These are phyloP conservation scores for Cucurbita ficifolia DNA, from an alignment of 306 rosid species.

Conservation along the genomic window DNA sequence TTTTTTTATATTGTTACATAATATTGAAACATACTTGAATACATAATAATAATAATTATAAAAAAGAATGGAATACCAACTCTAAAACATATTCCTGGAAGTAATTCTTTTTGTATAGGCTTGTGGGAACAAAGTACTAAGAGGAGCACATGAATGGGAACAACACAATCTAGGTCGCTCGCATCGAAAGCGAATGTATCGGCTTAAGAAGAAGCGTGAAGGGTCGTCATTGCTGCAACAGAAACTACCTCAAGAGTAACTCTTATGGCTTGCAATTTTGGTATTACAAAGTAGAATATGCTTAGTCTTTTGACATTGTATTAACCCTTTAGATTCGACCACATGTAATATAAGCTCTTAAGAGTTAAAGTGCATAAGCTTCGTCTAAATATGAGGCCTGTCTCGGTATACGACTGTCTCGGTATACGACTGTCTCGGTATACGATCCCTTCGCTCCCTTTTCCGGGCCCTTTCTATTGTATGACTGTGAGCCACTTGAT, in stretches of 20 bases:
- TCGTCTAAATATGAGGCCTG: neutral
- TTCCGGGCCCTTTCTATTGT: neutral
- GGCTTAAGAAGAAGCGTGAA: conserved; percentile 37
- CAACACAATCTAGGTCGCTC: conserved; percentile 66
- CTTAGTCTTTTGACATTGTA: neutral
- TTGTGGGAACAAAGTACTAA: conserved; percentile 59
- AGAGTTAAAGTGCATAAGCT: neutral
- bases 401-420: neutral
- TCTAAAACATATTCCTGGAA: neutral
- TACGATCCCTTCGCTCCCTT: neutral
- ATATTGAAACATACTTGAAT: neutral
- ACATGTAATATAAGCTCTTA: neutral
- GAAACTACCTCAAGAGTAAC: conserved; percentile 5
- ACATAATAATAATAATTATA: too few species aligned
- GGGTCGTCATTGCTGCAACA: conserved; percentile 9
- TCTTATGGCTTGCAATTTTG: neutral
- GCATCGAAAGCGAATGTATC: conserved; percentile 59
- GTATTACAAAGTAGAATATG: neutral
- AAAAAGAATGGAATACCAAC: neutral
- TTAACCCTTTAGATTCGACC: neutral
- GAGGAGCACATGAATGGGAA: conserved; percentile 91
- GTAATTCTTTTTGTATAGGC: conserved; percentile 32
- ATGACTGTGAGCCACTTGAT: neutral
- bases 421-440: neutral
- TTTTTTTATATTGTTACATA: neutral